Conservation (phyloP, 2,329 filamentous ascomycete genomes). For the Rutstroemia sp. region DNA sequence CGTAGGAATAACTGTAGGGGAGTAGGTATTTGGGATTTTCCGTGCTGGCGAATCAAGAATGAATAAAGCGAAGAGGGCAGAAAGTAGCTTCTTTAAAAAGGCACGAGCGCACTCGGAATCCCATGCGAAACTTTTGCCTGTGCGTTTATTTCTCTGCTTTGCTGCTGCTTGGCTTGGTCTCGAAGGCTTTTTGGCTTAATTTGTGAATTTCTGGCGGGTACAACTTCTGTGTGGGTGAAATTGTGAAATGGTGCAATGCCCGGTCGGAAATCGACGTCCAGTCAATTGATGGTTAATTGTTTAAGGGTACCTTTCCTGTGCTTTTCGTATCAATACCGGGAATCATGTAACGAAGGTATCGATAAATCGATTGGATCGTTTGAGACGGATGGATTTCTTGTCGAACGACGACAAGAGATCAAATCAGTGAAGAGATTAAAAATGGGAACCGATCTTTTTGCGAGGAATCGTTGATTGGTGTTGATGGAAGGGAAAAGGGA, state of each 20-base stretch:
- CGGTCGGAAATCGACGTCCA: not conserved
- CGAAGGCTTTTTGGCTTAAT: not conserved
- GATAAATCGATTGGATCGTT: not conserved
- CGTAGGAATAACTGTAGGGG: not conserved
- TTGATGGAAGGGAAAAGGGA: constrained; percentile 2
- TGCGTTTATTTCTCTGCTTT: not conserved
- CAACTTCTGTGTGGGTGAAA: not conserved
- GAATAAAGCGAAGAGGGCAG: not conserved
- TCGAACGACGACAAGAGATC: not conserved
- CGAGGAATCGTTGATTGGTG: constrained; percentile 5
- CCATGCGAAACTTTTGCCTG: not conserved
- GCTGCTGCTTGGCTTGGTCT: not conserved
- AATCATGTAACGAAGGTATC: not conserved
- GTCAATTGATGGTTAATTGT: not conserved
- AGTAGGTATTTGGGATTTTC: not conserved
- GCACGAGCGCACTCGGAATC: not conserved
- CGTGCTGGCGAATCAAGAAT: not conserved
- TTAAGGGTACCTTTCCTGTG: not conserved
- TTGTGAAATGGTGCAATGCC: not conserved
- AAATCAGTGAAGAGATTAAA: not conserved
- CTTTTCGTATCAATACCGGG: not conserved
- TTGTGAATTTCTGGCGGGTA: not conserved
- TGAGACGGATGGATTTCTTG: not conserved
- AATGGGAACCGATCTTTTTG: not conserved
- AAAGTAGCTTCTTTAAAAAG: not conserved